Percentiles rank a stretch among this genome's conserved stretches.
phyloP scores from a whole-genome alignment of 1,284 basidiomycete species.

The Lignosus rhinocerotis region DNA sequence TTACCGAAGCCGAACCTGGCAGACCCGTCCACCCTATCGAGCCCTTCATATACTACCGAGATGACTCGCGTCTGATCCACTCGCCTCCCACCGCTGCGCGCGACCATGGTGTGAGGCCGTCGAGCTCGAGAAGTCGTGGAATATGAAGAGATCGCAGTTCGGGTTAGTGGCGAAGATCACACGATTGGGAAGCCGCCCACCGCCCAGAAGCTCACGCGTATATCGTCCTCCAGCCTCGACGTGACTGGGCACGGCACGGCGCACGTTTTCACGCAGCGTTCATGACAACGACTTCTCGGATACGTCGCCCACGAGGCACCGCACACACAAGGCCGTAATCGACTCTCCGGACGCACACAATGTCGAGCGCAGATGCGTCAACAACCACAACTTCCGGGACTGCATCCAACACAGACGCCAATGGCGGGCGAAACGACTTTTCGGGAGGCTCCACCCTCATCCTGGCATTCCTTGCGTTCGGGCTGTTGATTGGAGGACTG shows the following conservation, averaged over 20 bases:
- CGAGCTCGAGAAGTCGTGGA: background rate
- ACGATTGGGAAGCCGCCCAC: background rate
- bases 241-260: background rate
- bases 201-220: background rate
- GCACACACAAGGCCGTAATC: background rate
- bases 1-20: constrained; percentile 65
- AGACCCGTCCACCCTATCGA: constrained; percentile 64
- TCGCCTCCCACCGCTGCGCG: constrained; percentile 32
- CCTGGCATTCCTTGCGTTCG: constrained; percentile 32
- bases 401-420: constrained; percentile 1
- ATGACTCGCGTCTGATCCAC: constrained; percentile 31
- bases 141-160: background rate
- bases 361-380: constrained; percentile 3
- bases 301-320: constrained; percentile 10
- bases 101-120: background rate
- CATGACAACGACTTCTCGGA: background rate
- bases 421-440: constrained; percentile 5
- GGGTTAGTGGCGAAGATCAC: background rate
- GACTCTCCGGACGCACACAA: background rate
- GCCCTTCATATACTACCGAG: constrained; percentile 41
- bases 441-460: constrained; percentile 30
- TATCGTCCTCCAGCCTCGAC: background rate
- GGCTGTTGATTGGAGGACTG: constrained; percentile 30
- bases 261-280: background rate
- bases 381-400: constrained; percentile 4